These are phyloP conservation scores for Garcia nutans DNA, from an alignment of 345 rosid species.

Conservation along the genomic window DNA sequence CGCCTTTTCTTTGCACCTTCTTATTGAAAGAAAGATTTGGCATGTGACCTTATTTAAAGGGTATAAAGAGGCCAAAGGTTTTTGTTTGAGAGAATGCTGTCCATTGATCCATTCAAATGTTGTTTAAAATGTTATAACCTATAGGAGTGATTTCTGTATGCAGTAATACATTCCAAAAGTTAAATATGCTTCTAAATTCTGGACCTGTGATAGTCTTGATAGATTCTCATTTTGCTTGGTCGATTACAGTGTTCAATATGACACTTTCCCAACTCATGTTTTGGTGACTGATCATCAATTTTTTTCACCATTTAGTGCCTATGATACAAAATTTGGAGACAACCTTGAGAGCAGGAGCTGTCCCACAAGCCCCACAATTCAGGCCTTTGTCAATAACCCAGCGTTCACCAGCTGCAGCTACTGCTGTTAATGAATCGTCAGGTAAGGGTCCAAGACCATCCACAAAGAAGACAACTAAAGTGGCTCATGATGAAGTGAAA, in stretches of 20 bases:
- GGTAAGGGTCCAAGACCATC: slow-evolving; percentile 15
- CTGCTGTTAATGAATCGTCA: slow-evolving; percentile 23
- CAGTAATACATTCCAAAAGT: neutral
- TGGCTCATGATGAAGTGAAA: slow-evolving; percentile 9
- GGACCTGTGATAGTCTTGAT: neutral
- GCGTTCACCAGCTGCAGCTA: slow-evolving; percentile 24
- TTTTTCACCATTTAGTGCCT: slow-evolving; percentile 58
- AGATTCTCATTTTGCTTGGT: neutral
- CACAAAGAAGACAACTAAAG: slow-evolving; percentile 4
- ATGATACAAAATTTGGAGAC: slow-evolving; percentile 85
- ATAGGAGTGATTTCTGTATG: neutral
- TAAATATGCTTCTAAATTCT: neutral
- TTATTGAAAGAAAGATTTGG: too few species aligned
- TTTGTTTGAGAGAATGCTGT: neutral
- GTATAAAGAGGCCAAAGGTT: neutral
- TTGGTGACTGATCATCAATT: neutral
- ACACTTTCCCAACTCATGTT: neutral
- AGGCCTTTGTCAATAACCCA: slow-evolving; percentile 40
- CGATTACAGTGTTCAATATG: neutral
- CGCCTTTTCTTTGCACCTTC: too few species aligned
- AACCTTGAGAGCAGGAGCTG: slow-evolving; percentile 78
- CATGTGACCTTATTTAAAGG: too few species aligned
- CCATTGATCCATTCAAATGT: neutral
- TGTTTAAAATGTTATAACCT: neutral
- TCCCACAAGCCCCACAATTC: slow-evolving; percentile 87